A percentile compares a stretch with the other conserved stretches of the same genome.
Conservation (phyloP, 2,329 filamentous ascomycete genomes). For the Sarocladium kiliense region DNA sequence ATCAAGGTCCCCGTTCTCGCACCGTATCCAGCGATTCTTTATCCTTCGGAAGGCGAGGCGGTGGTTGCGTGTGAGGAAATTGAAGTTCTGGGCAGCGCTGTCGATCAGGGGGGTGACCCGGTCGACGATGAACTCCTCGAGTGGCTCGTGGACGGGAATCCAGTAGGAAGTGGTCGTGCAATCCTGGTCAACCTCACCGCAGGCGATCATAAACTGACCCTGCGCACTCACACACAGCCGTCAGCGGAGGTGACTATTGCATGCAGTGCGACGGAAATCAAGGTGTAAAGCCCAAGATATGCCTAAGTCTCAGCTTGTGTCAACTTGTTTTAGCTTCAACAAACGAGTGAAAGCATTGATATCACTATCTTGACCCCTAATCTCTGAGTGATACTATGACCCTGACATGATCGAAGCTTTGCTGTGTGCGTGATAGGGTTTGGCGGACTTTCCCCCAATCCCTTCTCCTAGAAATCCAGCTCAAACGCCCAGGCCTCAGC, state of each 20-base stretch:
- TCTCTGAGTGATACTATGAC: too few species aligned
- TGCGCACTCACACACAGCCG: neutral
- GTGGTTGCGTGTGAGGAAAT: neutral
- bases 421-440: too few species aligned
- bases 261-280: neutral
- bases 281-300: too few species aligned
- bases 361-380: too few species aligned
- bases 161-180: neutral
- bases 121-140: neutral
- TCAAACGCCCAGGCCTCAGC: too few species aligned
- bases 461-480: too few species aligned
- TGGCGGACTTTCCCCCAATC: too few species aligned
- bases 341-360: too few species aligned
- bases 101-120: neutral
- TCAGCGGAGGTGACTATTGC: constrained; percentile 1
- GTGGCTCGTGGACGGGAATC: neutral
- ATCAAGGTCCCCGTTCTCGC: neutral
- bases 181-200: neutral
- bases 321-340: too few species aligned
- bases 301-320: too few species aligned
- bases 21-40: neutral
- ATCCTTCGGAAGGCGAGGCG: neutral
- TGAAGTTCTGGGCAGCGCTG: neutral
- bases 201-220: neutral
- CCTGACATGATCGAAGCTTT: too few species aligned